Percentiles rank a stretch among this genome's conserved stretches.
Conservation (phyloP, 23 red algal species). For the Porphyridium purpureum region DNA sequence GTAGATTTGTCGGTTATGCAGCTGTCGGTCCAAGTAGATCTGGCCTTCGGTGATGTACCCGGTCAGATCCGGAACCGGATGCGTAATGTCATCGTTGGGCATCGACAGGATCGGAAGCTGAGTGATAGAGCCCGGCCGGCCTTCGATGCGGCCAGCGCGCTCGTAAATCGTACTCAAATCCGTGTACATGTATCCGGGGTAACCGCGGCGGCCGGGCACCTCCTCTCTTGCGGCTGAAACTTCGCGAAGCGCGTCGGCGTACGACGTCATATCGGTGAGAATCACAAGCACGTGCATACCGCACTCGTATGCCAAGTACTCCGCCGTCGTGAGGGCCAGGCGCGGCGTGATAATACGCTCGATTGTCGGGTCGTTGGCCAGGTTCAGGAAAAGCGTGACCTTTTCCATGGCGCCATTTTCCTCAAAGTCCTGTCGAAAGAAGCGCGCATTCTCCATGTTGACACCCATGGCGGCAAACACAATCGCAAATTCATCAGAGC, state of each 20-base stretch:
- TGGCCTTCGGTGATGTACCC: constrained; percentile 99
- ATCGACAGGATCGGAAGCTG: constrained; percentile 92
- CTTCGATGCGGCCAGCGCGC: constrained; percentile 70
- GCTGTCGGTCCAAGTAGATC: constrained; percentile 85
- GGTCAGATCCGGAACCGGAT: constrained; percentile 94
- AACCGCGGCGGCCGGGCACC: constrained; percentile 96
- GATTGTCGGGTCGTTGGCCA: constrained; percentile 94
- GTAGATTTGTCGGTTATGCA: constrained; percentile 94
- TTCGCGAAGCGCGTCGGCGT: constrained; percentile 92
- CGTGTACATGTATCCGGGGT: constrained; percentile 98
- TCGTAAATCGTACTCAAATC: constrained; percentile 94
- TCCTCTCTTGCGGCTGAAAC: constrained; percentile 98
- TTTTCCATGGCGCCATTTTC: constrained; percentile 93
- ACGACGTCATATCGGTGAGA: constrained; percentile 93
- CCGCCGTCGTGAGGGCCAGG: constrained; percentile 83
- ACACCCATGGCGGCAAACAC: constrained; percentile 99
- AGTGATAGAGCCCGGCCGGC: constrained; percentile 71
- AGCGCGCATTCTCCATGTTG: constrained; percentile 94
- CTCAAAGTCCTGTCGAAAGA: constrained; percentile 95
- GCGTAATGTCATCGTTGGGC: constrained; percentile 98
- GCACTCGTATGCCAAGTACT: constrained; percentile 95
- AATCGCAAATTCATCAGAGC: constrained; percentile 75
- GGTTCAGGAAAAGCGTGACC: constrained; percentile 87
- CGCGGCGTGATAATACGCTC: constrained; percentile 98
- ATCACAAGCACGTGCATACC: constrained; percentile 97